A percentile compares a stretch with the other conserved stretches of the same genome.
Conservation (phyloP, 345 rosid species). For the Acer campestre region DNA sequence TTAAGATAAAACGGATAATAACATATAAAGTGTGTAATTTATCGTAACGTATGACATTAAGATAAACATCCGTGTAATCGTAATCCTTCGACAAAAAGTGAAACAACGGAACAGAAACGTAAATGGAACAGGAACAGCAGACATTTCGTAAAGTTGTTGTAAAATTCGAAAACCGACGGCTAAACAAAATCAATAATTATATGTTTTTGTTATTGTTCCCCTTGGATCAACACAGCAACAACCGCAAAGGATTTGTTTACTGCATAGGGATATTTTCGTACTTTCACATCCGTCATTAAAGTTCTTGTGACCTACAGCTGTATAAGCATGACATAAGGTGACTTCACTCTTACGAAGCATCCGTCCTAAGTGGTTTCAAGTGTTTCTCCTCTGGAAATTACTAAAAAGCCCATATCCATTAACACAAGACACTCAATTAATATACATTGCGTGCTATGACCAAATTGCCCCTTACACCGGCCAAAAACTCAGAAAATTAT, state of each 20-base stretch:
- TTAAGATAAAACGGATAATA: too few species aligned
- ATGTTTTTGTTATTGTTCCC: conserved; percentile 18
- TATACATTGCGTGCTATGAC: conserved; percentile 11
- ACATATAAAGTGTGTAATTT: too few species aligned
- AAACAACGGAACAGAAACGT: not conserved
- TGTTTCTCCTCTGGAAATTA: not conserved
- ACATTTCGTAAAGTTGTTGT: conserved; percentile 19
- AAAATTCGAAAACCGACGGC: not conserved
- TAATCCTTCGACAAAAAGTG: not conserved
- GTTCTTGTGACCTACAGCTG: conserved; percentile 41
- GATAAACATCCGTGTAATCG: too few species aligned
- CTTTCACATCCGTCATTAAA: conserved; percentile 16
- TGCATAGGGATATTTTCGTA: conserved; percentile 29
- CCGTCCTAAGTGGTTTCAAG: not conserved
- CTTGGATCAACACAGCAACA: not conserved
- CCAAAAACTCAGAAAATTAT: conserved; percentile 3
- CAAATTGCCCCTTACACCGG: conserved; percentile 26
- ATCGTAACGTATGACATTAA: too few species aligned
- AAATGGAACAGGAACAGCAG: conserved; percentile 2
- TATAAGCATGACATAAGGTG: conserved; percentile 43
- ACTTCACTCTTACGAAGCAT: conserved; percentile 41
- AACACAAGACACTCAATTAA: too few species aligned
- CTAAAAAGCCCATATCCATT: not conserved
- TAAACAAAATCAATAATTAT: not conserved
- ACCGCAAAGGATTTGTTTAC: not conserved